Conservation (phyloP, 805 yeast genomes). For the Saturnispora gosingensis region DNA sequence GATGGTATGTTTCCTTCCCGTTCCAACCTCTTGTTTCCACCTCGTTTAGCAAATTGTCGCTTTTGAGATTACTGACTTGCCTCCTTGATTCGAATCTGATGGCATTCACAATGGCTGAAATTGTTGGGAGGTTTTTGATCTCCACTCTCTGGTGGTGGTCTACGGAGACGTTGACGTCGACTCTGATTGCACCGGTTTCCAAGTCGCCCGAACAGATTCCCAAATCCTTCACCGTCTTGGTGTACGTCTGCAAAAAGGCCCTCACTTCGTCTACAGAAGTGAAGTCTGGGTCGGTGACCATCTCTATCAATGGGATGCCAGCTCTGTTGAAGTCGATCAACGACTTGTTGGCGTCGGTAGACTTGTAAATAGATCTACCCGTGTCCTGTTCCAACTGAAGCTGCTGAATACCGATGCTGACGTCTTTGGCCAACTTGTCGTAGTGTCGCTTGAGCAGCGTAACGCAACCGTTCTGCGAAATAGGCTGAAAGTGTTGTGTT, state of each 20-base stretch:
- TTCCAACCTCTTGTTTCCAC: constrained; percentile 89
- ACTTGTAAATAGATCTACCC: constrained; percentile 60
- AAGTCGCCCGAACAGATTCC: constrained; percentile 81
- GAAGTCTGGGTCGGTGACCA: constrained; percentile 89
- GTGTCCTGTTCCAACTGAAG: constrained; percentile 94
- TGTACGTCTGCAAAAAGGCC: constrained; percentile 74
- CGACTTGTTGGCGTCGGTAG: constrained; percentile 24
- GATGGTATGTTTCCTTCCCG: constrained; percentile 55
- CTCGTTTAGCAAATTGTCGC: constrained; percentile 5
- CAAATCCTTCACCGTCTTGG: constrained; percentile 55
- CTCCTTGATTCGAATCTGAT: constrained; percentile 63
- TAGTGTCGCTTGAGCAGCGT: constrained; percentile 43
- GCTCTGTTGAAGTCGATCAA: constrained; percentile 76
- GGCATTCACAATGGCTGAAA: constrained; percentile 71
- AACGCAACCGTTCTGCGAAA: constrained; percentile 60
- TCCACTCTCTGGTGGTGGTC: constrained; percentile 70
- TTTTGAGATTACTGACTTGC: constrained; percentile 41
- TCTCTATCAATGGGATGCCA: constrained; percentile 78
- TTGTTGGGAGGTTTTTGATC: constrained; percentile 79
- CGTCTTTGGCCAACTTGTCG: constrained; percentile 31
- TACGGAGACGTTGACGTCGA: constrained; percentile 88
- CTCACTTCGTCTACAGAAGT: constrained; percentile 55
- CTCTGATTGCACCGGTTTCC: constrained; percentile 91
- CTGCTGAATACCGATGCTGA: constrained; percentile 58
- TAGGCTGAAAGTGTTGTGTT: constrained; percentile 79